Evolutionary conservation across 768 basidiomycete species (phyloP).

Genomic region (Podaxis sp.): DNA sequence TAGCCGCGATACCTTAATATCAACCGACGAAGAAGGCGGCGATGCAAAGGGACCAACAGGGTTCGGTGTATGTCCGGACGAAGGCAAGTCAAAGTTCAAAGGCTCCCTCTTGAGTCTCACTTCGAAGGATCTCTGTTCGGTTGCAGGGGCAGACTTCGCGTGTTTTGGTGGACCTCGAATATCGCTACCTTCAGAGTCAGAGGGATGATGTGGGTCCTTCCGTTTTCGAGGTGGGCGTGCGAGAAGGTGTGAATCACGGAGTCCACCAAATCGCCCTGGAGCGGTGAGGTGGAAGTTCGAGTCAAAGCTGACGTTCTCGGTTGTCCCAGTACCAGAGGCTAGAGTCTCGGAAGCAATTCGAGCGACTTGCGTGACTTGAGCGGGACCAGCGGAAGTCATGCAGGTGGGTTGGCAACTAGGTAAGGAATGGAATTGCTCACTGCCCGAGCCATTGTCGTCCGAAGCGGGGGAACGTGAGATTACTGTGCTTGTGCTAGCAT

Average conservation of each 20-base stretch:
- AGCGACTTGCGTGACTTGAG: neutral
- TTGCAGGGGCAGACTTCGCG: slow-evolving; percentile 39
- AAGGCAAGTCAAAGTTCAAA: slow-evolving; percentile 22
- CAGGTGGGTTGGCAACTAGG: neutral
- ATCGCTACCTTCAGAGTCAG: slow-evolving; percentile 34
- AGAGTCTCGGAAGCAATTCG: too few species aligned
- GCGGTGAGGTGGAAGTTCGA: neutral
- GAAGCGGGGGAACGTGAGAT: neutral
- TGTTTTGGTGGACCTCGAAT: slow-evolving; percentile 41
- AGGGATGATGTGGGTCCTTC: slow-evolving; percentile 8
- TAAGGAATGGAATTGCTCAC: neutral
- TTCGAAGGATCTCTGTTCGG: slow-evolving; percentile 45
- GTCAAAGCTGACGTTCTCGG: slow-evolving; percentile 18
- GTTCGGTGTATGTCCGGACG: slow-evolving; percentile 16
- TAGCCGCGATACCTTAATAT: neutral
- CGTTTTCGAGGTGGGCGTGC: slow-evolving; percentile 7
- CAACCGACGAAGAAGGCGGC: neutral
- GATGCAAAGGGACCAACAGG: neutral
- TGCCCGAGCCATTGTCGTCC: neutral
- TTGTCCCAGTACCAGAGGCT: neutral
- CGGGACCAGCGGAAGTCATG: neutral
- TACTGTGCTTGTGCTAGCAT: neutral
- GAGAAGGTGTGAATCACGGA: slow-evolving; percentile 8
- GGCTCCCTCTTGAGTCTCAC: slow-evolving; percentile 36
- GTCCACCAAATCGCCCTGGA: neutral